Conservation (phyloP, 352 stramenopile genomes). For the Paralagenidium karlingii region DNA sequence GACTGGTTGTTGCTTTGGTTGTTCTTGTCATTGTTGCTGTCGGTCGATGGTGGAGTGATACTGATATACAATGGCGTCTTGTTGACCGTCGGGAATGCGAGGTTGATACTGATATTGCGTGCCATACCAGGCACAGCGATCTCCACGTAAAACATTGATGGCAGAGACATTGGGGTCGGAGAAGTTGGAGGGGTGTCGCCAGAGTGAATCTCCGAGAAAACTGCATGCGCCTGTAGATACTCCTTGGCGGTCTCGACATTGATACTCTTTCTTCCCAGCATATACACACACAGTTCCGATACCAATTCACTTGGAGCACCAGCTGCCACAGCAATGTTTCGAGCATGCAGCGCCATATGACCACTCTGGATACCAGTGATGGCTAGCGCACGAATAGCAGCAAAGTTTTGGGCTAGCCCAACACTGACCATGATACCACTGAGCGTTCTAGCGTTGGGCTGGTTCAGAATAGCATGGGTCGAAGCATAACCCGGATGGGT, state of each 20-base stretch:
- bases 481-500: slow-evolving; percentile 69
- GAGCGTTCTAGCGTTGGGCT: slow-evolving; percentile 44
- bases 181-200: slow-evolving; percentile 23
- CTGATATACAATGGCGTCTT: slow-evolving; percentile 72
- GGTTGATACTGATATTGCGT: slow-evolving; percentile 62
- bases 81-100: slow-evolving; percentile 70
- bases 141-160: slow-evolving; percentile 82
- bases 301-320: slow-evolving; percentile 70
- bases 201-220: slow-evolving; percentile 67
- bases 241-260: slow-evolving; percentile 77
- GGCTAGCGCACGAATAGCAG: slow-evolving; percentile 68
- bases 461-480: slow-evolving; percentile 64
- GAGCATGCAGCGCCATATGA: slow-evolving; percentile 78
- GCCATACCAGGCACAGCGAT: slow-evolving; percentile 59
- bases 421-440: slow-evolving; percentile 67
- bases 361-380: slow-evolving; percentile 81
- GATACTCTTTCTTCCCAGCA: slow-evolving; percentile 65
- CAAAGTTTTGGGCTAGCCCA: slow-evolving; percentile 80
- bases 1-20: slow-evolving; percentile 9
- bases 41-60: slow-evolving; percentile 35
- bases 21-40: no score
- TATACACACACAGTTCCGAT: slow-evolving; percentile 76
- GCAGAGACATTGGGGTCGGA: slow-evolving; percentile 16
- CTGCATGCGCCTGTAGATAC: slow-evolving; percentile 66
- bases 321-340: slow-evolving; percentile 76